Percentiles rank a stretch among this genome's conserved stretches.
Conservation (phyloP, 345 rosid species). For the Hibiscus syriacus region DNA sequence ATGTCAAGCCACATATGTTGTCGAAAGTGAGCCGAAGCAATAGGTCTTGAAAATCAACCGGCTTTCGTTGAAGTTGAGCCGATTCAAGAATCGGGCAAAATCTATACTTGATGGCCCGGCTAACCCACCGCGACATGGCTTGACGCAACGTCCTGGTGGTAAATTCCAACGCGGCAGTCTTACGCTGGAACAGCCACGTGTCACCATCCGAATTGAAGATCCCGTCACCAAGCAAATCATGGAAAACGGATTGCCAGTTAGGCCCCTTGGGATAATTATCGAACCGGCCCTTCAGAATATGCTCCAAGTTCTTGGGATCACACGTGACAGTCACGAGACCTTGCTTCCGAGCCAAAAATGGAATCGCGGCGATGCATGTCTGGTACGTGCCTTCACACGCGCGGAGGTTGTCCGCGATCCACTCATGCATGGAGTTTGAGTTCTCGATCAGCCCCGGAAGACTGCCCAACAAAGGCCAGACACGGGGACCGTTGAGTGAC, state of each 20-base stretch:
- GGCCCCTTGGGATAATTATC: conserved; percentile 80
- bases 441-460: conserved; percentile 59
- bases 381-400: too few species aligned
- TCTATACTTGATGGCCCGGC: conserved; percentile 57
- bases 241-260: conserved; percentile 65
- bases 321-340: conserved; percentile 85
- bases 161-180: conserved; percentile 71
- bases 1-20: conserved; percentile 73
- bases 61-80: conserved; percentile 30
- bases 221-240: conserved; percentile 64
- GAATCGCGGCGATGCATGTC: conserved; percentile 54
- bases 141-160: conserved; percentile 74
- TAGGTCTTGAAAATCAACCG: conserved; percentile 62
- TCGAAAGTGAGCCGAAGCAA: conserved; percentile 72
- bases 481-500: conserved; percentile 51
- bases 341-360: conserved; percentile 45
- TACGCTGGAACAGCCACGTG: conserved; percentile 72
- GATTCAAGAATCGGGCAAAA: conserved; percentile 57
- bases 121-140: conserved; percentile 79
- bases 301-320: conserved; percentile 63
- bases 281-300: conserved; percentile 58
- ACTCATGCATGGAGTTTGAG: conserved; percentile 37
- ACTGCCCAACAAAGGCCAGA: conserved; percentile 70
- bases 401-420: too few species aligned
- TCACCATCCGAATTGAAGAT: conserved; percentile 71